Percentiles rank a stretch among this genome's conserved stretches.
phyloP scores from a whole-genome alignment of 352 stramenopile species.

The Globisporangium nagaii region DNA sequence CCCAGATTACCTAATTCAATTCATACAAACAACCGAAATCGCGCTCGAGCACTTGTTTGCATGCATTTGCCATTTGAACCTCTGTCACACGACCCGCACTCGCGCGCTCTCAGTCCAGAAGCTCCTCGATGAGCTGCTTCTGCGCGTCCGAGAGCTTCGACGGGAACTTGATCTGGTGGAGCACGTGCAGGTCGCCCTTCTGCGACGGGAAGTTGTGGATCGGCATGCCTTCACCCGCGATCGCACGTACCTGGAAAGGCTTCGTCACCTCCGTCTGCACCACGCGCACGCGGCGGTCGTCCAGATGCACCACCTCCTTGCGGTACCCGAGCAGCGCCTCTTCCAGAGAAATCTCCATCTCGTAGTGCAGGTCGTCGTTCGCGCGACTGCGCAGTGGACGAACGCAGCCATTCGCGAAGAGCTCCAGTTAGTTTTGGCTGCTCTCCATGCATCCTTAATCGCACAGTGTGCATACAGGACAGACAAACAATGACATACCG shows the following conservation, averaged over 20 bases:
- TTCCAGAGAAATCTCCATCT: conserved; percentile 94
- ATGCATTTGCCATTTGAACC: too few relatives aligned
- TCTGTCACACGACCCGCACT: background rate
- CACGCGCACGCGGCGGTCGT: conserved; percentile 90
- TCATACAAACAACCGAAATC: too few relatives aligned
- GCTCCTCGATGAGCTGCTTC: conserved; percentile 69
- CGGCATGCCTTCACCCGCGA: conserved; percentile 96
- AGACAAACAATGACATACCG: conserved; percentile 27
- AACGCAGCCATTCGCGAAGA: too few relatives aligned
- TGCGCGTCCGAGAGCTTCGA: conserved; percentile 82
- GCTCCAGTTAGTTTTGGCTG: too few relatives aligned
- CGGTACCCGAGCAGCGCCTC: conserved; percentile 95
- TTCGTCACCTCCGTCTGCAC: conserved; percentile 85
- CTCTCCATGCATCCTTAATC: too few relatives aligned
- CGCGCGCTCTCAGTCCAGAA: conserved; percentile 22
- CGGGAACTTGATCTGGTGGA: conserved; percentile 95
- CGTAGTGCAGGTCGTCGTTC: conserved; percentile 93
- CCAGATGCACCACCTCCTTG: conserved; percentile 90
- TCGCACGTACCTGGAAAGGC: conserved; percentile 87
- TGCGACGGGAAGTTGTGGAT: conserved; percentile 86
- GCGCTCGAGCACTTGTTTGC: too few relatives aligned
- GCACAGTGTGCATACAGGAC: background rate
- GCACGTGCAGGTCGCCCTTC: conserved; percentile 93
- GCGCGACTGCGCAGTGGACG: too few relatives aligned
- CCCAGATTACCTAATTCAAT: too few relatives aligned